A percentile compares a stretch with the other conserved stretches of the same genome.
Conservation (phyloP, 108 stramenopile species). For the Epithemia pelagica region DNA sequence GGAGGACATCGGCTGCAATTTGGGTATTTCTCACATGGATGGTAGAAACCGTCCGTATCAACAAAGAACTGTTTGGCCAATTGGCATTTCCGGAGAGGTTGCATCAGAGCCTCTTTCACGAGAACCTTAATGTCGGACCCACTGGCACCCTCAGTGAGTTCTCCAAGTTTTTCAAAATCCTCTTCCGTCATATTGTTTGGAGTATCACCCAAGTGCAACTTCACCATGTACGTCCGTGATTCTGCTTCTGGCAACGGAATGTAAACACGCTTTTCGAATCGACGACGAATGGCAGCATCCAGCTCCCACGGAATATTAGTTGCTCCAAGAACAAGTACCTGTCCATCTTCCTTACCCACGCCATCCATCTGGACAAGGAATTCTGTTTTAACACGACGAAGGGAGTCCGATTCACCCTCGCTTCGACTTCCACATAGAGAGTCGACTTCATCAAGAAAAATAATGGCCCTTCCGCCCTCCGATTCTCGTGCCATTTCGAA, state of each 20-base stretch:
- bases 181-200: slow-evolving; percentile 74
- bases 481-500: slow-evolving; percentile 98
- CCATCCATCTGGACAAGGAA: slow-evolving; percentile 99
- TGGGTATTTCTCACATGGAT: slow-evolving; percentile 79
- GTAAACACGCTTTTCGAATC: slow-evolving; percentile 99
- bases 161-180: slow-evolving; percentile 80
- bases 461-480: slow-evolving; percentile 79
- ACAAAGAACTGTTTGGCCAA: slow-evolving; percentile 86
- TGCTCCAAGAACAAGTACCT: slow-evolving; percentile 89
- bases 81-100: slow-evolving; percentile 93
- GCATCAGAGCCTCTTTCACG: slow-evolving; percentile 97
- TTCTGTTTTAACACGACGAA: slow-evolving; percentile 95
- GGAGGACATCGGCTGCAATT: slow-evolving; percentile 90
- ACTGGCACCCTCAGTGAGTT: slow-evolving; percentile 76
- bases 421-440: slow-evolving; percentile 84
- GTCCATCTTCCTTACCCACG: slow-evolving; percentile 77
- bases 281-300: slow-evolving; percentile 98
- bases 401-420: slow-evolving; percentile 90
- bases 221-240: slow-evolving; percentile 87
- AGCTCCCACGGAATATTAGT: slow-evolving; percentile 99
- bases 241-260: slow-evolving; percentile 93
- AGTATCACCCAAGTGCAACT: slow-evolving; percentile 89
- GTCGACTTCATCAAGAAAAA: slow-evolving; percentile 96
- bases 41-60: slow-evolving; percentile 46
- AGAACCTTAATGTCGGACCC: slow-evolving; percentile 94